Conservation (phyloP, 208 protist genomes). For the Endotrypanum monterogeii region DNA sequence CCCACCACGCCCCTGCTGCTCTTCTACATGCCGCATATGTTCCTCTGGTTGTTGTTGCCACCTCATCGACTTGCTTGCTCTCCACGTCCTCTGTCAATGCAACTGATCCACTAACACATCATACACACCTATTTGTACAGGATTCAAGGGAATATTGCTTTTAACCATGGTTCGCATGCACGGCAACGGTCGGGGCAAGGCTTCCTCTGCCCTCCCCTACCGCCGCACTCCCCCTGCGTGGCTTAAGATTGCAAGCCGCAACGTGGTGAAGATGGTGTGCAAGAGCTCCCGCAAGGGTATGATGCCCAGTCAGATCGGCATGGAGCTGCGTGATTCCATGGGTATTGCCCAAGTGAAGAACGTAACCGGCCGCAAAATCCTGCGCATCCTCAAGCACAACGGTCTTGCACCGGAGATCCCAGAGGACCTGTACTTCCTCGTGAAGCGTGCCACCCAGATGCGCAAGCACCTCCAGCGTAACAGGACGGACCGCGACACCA, state of each 20-base stretch:
- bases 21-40: too few relatives aligned
- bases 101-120: not conserved
- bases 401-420: conserved; percentile 99
- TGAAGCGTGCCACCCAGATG: conserved; percentile 99
- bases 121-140: not conserved
- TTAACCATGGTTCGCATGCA: conserved; percentile 95
- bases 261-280: conserved; percentile 96
- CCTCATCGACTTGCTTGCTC: not conserved
- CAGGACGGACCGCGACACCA: conserved; percentile 98
- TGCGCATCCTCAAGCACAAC: conserved; percentile 99
- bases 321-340: conserved; percentile 99
- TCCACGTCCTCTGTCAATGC: not conserved
- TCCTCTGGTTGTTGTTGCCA: too few relatives aligned
- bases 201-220: conserved; percentile 97
- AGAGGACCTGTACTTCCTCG: conserved; percentile 99
- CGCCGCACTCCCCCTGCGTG: conserved; percentile 98
- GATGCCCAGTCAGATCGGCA: conserved; percentile 99
- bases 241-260: conserved; percentile 96
- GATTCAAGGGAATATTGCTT: not conserved
- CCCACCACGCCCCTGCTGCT: too few relatives aligned
- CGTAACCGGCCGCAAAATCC: conserved; percentile 99
- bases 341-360: conserved; percentile 98
- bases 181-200: conserved; percentile 98
- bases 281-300: conserved; percentile 99
- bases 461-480: conserved; percentile 99